Conservation (phyloP, 2,329 filamentous ascomycete species). For the Pseudocercospora crystallina region DNA sequence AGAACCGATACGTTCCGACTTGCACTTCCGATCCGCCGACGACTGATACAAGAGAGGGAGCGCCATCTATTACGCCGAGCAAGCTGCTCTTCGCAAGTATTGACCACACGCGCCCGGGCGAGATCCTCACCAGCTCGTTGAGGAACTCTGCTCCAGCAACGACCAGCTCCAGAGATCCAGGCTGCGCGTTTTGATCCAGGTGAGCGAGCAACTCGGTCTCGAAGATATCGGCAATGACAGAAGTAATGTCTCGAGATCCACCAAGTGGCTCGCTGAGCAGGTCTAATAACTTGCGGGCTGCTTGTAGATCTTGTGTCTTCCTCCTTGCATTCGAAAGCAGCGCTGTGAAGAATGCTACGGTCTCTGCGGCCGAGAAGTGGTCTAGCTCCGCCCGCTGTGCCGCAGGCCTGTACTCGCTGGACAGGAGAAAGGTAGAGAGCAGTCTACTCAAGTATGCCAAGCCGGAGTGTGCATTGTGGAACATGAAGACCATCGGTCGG, state of each 20-base stretch:
- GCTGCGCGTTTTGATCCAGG: constrained; percentile 55
- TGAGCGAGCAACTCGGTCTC: constrained; percentile 62
- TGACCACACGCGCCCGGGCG: constrained; percentile 85
- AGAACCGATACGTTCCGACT: constrained; percentile 72
- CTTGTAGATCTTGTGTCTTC: constrained; percentile 31
- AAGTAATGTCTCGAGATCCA: constrained; percentile 68
- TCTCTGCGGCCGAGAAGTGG: constrained; percentile 67
- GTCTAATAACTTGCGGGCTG: constrained; percentile 49
- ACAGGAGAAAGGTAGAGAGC: constrained; percentile 65
- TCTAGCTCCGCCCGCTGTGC: constrained; percentile 40
- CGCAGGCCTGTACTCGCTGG: constrained; percentile 36
- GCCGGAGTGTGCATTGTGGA: constrained; percentile 74
- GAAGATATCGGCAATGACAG: constrained; percentile 79
- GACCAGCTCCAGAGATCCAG: constrained; percentile 65
- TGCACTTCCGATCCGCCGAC: constrained; percentile 81
- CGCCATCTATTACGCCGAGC: constrained; percentile 72
- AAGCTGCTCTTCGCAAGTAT: constrained; percentile 80
- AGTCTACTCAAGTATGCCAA: constrained; percentile 76
- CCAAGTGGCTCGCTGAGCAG: constrained; percentile 50
- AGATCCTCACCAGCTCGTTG: constrained; percentile 66
- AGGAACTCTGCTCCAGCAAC: constrained; percentile 80
- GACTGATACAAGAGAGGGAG: constrained; percentile 73
- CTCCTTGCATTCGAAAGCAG: constrained; percentile 53
- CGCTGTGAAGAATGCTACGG: constrained; percentile 70
- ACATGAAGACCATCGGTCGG: constrained; percentile 72